Base-by-base conservation (phyloP, 495 filamentous ascomycete species). In the Podospora tetraspora region DNA sequence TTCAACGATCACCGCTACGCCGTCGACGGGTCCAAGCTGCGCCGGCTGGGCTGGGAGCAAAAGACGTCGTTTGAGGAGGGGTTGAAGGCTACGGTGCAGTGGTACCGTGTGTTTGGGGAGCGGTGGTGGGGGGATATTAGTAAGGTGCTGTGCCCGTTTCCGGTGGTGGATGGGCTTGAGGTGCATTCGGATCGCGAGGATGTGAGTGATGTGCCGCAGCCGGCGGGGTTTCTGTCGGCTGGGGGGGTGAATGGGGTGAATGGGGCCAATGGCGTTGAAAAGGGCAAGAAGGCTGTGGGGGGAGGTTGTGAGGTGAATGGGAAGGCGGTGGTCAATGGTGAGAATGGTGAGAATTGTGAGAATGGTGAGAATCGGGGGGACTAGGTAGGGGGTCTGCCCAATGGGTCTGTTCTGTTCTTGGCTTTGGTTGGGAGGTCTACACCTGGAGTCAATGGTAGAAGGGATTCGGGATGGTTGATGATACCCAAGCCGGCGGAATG, bases 71-170 rank as follows among this genome's bases (percentile, higher is more conserved):
- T 92, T 70, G 82, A 78, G 1, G 83, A 89, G 0, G 90, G 90
- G 23, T 76, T 93, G 66, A 77, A 76, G 52, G 76, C 73, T n/a
- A 92, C 90, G 4, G 88, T 92, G 2, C 83, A 87, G 37, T 93
- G 90, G 90, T 92, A 93, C 74, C 78, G 78, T 29, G 75, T 71
- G 34, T 90, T 87, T 68, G 85, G 87, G 1, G 82, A 86, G 73
- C 66, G 74, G 25, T 92, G 90, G 90, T 92, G 90, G 90, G 88
- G 88, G 71, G 84, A 93, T 81, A 89, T 92, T 69, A 88, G 80
- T 72, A 83, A 83, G 71, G 85, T 88, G 25, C 76, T 89, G 32
- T 85, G 79, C 30, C 85, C 86, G 56, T 88, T 88, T 67, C 86
- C 86, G 8, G 82, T 82, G 52, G 85, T 88, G 19, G 79, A 80